Evolutionary conservation across 2,329 filamentous ascomycete species (phyloP).

Genomic region (Monilinia vaccinii-corymbosi): DNA sequence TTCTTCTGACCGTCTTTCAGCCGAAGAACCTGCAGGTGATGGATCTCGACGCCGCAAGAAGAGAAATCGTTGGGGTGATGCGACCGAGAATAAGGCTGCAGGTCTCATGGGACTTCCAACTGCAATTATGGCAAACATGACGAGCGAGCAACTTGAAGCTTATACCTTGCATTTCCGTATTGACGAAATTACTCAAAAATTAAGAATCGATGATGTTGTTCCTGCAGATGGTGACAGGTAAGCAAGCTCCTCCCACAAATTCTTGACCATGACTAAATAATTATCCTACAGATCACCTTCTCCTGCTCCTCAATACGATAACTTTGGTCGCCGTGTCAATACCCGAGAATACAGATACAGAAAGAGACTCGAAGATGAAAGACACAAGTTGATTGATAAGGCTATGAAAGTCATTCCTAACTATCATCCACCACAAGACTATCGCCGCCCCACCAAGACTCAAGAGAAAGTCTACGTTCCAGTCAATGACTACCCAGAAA

Average conservation of each 20-base stretch:
- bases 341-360: slow-evolving; percentile 97
- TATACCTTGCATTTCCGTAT: slow-evolving; percentile 95
- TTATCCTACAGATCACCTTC: slow-evolving; percentile 68
- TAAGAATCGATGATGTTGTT: slow-evolving; percentile 97
- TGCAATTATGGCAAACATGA: slow-evolving; percentile 96
- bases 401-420: slow-evolving; percentile 99
- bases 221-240: slow-evolving; percentile 93
- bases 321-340: slow-evolving; percentile 98
- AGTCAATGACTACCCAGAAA: slow-evolving; percentile 99
- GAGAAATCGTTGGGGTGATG: slow-evolving; percentile 97
- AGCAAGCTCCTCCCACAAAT: slow-evolving; percentile 30
- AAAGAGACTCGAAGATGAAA: slow-evolving; percentile 96
- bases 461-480: slow-evolving; percentile 99
- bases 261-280: slow-evolving; percentile 10
- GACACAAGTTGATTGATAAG: slow-evolving; percentile 97
- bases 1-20: slow-evolving; percentile 14
- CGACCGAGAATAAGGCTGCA: slow-evolving; percentile 95
- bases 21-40: slow-evolving; percentile 40
- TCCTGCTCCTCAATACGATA: slow-evolving; percentile 94
- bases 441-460: slow-evolving; percentile 97
- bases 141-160: slow-evolving; percentile 92
- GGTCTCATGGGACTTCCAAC: slow-evolving; percentile 96
- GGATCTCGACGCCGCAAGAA: slow-evolving; percentile 89
- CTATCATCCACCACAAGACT: slow-evolving; percentile 97
- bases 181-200: slow-evolving; percentile 98